phyloP scores from a whole-genome alignment of 2,329 filamentous ascomycete species.

The Furcasterigmium furcatum region DNA sequence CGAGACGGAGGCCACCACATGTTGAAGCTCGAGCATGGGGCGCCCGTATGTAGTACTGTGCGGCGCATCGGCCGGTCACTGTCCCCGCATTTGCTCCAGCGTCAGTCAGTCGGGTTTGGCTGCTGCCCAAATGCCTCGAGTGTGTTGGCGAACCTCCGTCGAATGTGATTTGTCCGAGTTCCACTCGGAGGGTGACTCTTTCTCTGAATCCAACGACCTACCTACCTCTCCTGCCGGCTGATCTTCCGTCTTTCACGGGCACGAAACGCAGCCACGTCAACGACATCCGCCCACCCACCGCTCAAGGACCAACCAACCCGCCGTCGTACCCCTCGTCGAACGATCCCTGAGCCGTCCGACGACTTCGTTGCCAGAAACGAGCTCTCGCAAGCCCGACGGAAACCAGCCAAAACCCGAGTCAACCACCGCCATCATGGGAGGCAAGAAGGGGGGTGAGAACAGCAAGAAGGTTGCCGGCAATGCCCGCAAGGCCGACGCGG shows the following conservation, averaged over 20 bases:
- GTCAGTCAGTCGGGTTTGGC: no score
- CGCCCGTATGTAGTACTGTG: not conserved
- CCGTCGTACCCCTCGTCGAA: not conserved
- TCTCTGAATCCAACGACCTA: not conserved
- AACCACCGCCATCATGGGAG: constrained; percentile 50
- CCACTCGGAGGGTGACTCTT: not conserved
- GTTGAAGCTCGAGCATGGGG: no score
- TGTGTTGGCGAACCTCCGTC: not conserved
- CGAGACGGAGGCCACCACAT: no score
- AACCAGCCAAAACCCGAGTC: not conserved
- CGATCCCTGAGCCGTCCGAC: constrained; percentile 1
- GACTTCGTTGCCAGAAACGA: not conserved
- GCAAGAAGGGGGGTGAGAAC: constrained; percentile 73
- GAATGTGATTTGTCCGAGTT: not conserved
- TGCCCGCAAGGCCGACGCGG: constrained; percentile 87
- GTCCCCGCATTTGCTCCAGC: not conserved
- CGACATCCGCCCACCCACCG: not conserved
- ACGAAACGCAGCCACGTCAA: not conserved
- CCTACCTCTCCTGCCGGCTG: not conserved
- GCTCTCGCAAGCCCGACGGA: constrained; percentile 3
- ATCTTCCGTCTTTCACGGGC: not conserved
- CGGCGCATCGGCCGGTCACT: not conserved
- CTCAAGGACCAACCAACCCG: not conserved
- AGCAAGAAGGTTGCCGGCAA: constrained; percentile 89
- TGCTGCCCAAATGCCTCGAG: not conserved